A percentile compares a stretch with the other conserved stretches of the same genome.
Conservation (phyloP, 257 asterid genomes). For the Thymus quinquecostatus region DNA sequence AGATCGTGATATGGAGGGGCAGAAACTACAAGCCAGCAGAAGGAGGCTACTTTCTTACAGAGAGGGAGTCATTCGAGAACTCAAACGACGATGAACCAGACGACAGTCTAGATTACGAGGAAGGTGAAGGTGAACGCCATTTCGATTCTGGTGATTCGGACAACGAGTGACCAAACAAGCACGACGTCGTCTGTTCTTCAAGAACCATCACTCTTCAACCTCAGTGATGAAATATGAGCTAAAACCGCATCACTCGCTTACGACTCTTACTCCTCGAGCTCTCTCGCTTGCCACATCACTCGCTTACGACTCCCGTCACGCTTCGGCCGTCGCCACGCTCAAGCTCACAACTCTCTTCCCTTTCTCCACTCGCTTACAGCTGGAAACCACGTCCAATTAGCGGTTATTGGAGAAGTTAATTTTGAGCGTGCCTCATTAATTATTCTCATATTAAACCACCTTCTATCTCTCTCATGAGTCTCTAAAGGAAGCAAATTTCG, state of each 20-base stretch:
- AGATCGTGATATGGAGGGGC: conserved; percentile 92
- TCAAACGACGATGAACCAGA: conserved; percentile 33
- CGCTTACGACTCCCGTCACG: too few relatives aligned
- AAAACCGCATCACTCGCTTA: not conserved
- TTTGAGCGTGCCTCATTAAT: too few relatives aligned
- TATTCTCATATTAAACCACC: too few relatives aligned
- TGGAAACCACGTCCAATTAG: too few relatives aligned
- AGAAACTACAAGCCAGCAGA: conserved; percentile 58
- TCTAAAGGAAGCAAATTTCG: too few relatives aligned
- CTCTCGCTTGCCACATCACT: too few relatives aligned
- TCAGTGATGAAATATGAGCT: not conserved
- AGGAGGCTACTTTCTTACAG: conserved; percentile 63
- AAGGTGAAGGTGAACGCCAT: conserved; percentile 1
- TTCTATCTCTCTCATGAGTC: too few relatives aligned
- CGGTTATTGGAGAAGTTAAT: too few relatives aligned
- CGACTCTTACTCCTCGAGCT: too few relatives aligned
- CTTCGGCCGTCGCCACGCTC: too few relatives aligned
- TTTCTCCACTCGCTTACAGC: too few relatives aligned
- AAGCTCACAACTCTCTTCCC: too few relatives aligned
- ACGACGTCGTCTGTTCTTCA: not conserved
- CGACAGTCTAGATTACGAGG: conserved; percentile 29
- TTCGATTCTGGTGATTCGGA: conserved; percentile 50
- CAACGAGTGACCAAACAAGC: conserved; percentile 23
- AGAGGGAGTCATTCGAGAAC: conserved; percentile 57
- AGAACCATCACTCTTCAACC: conserved; percentile 12